Evolutionary conservation across 2,329 filamentous ascomycete species (phyloP).

Genomic region (Rosellinia necatrix): DNA sequence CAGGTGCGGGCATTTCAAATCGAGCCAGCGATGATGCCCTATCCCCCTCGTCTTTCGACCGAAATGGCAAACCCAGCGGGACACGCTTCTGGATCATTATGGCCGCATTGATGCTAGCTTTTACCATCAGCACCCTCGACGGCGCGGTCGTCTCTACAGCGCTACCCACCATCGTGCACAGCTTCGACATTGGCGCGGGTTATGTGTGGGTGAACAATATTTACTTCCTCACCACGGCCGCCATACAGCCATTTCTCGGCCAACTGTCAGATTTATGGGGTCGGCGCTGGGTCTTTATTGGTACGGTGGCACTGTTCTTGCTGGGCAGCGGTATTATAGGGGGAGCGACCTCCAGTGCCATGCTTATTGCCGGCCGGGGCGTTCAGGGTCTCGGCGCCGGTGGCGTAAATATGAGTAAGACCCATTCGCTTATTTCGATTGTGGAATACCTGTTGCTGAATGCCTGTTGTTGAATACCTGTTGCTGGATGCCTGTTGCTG

Average conservation of each 20-base stretch:
- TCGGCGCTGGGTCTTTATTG: constrained; percentile 44
- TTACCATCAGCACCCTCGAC: too few relatives aligned
- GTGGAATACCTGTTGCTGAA: too few relatives aligned
- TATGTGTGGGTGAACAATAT: constrained; percentile 34
- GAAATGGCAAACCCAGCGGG: too few relatives aligned
- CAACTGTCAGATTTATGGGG: constrained; percentile 53
- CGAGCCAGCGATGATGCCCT: too few relatives aligned
- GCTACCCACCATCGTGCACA: constrained; percentile 29
- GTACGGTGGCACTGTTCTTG: constrained; percentile 46
- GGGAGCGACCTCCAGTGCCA: constrained; percentile 42
- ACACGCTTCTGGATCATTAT: too few relatives aligned
- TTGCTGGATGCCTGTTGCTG: too few relatives aligned
- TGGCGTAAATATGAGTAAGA: constrained; percentile 39
- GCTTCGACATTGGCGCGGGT: constrained; percentile 14
- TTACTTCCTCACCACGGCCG: constrained; percentile 37
- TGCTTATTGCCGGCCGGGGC: constrained; percentile 46
- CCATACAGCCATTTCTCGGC: constrained; percentile 49
- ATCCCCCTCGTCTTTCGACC: too few relatives aligned
- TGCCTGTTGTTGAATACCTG: too few relatives aligned
- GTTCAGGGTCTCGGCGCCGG: constrained; percentile 48
- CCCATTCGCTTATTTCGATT: too few relatives aligned
- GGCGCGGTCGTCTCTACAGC: constrained; percentile 30
- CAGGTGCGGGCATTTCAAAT: too few relatives aligned
- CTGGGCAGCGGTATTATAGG: constrained; percentile 52
- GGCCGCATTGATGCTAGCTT: too few relatives aligned